Conservation (phyloP, 1,139 yeast genomes). For the Suhomyces bolitotheri region DNA sequence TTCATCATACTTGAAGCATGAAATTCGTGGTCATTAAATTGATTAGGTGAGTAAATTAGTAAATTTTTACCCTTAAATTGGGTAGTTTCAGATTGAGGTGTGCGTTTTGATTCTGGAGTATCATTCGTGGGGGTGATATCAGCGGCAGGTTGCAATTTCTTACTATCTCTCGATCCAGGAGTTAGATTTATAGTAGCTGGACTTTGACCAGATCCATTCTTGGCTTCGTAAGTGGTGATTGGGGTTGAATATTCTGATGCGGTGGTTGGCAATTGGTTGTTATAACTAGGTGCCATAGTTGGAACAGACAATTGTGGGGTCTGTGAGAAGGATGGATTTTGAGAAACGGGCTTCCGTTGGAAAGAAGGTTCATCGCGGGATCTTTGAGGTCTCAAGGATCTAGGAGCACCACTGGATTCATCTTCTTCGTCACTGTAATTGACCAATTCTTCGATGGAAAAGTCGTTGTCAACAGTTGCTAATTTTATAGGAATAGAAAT, state of each 20-base stretch:
- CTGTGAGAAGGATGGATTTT: conserved; percentile 6
- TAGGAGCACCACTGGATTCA: conserved; percentile 4
- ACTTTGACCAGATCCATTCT: conserved; percentile 15
- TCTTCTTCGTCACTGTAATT: conserved; percentile 43
- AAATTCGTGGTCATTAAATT: conserved; percentile 38
- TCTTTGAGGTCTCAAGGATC: conserved; percentile 12
- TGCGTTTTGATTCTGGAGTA: conserved; percentile 3
- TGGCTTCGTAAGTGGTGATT: conserved; percentile 11
- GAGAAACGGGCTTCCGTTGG: conserved; percentile 11
- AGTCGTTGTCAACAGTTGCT: conserved; percentile 24
- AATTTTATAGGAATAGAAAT: conserved; percentile 1
- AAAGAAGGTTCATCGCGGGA: conserved; percentile 1
- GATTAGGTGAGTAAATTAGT: conserved; percentile 44
- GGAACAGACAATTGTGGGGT: conserved; percentile 7
- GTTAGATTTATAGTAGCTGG: conserved; percentile 7
- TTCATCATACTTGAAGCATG: conserved; percentile 21
- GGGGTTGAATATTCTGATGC: conserved; percentile 12
- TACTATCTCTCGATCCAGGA: conserved; percentile 4
- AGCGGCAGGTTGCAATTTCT: conserved; percentile 26
- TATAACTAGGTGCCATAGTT: not conserved
- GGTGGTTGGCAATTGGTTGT: not conserved
- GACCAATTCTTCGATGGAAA: conserved; percentile 42
- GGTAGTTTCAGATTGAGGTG: conserved; percentile 5
- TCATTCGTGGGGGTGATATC: conserved; percentile 20
- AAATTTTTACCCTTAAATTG: conserved; percentile 33